These are phyloP conservation scores for Sarocladium brachiariae DNA, from an alignment of 2,329 filamentous ascomycete genomes.

Conservation along the genomic window DNA sequence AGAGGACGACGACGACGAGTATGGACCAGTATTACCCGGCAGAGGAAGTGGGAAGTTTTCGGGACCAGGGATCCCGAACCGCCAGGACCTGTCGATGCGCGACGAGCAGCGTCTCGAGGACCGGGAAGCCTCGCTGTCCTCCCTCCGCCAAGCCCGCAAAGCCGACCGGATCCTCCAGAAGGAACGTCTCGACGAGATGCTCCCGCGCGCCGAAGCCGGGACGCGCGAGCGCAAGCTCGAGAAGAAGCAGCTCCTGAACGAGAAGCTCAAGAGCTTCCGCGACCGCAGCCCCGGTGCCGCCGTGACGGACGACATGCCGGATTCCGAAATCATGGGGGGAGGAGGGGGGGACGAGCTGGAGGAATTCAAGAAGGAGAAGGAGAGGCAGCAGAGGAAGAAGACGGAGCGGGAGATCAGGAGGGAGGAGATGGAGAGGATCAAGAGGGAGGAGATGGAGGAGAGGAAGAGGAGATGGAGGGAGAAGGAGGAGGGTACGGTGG, in stretches of 20 bases:
- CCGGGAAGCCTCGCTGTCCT: conserved; percentile 41
- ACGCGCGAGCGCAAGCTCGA: conserved; percentile 79
- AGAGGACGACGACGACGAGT: conserved; percentile 38
- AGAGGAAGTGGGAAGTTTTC: conserved; percentile 19
- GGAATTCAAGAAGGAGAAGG: conserved; percentile 62
- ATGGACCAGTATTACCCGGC: conserved; percentile 35
- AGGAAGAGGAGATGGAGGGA: conserved; percentile 59
- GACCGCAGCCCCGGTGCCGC: conserved; percentile 60
- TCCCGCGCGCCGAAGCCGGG: conserved; percentile 75
- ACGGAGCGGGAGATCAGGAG: conserved; percentile 75
- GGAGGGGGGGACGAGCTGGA: conserved; percentile 56
- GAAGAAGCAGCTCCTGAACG: conserved; percentile 68
- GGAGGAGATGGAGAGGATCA: conserved; percentile 72
- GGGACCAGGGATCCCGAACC: conserved; percentile 60
- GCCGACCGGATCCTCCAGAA: conserved; percentile 60
- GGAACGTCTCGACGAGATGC: conserved; percentile 71
- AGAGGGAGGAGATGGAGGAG: conserved; percentile 74
- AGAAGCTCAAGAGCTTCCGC: conserved; percentile 66
- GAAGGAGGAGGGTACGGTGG: conserved; percentile 80
- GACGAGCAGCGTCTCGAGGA: conserved; percentile 45
- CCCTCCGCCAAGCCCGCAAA: conserved; percentile 55
- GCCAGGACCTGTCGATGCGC: conserved; percentile 64
- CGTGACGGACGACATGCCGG: conserved; percentile 38
- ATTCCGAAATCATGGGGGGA: conserved; percentile 75
- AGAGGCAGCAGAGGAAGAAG: conserved; percentile 64